Base-by-base conservation (phyloP, 768 basidiomycete genomes). In the Leucocoprinus leucothites region DNA sequence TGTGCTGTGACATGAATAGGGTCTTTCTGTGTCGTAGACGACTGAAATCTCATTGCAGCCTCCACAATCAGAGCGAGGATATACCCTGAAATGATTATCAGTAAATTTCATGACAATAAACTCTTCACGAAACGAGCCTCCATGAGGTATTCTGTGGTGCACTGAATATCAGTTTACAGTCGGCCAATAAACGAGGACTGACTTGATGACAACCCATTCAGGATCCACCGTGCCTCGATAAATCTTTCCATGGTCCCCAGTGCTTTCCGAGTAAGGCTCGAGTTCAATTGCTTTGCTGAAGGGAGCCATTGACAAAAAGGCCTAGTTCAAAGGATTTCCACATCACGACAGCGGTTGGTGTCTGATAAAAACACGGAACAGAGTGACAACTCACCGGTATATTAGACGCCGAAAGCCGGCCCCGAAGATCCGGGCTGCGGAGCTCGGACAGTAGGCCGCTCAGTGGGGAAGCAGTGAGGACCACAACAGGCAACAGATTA, bases 1-100 rank as follows among this genome's bases (percentile, higher is more conserved):
- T 87, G 81, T 2, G 82, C 81, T 14, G 79, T 82, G 47, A 85
- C 66, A 63, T 87, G 80, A 42, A 87, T 69, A 16, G 81, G 81
- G 59, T 87, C 85, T 16, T 61, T 67, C 64, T 85, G 84, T 11
- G 61, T 21, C 8, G 79, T 76, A 2, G 64, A 56, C 0, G 72
- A 67, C 64, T 87, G 85, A 53, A 79, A 66, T 48, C 74, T 70
- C 7, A 82, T 71, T 55, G 79, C 82, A 18, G 85, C 77, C 35
- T 86, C 74, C 0, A 87, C 56, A 18, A 82, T 66, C 41, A 82
- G 66, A 0, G 79, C 82, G 14, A 87, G 70, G 16, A 81, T 68
- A 61, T 85, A 87, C 21, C 86, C 86, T 88, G 31, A 5, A 5
- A 31, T 31, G 1, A 61, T 16, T 3, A 58, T 51, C 56, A 18